Conservation (phyloP, 805 yeast species). For the Cyberlindnera xylosilytica region DNA sequence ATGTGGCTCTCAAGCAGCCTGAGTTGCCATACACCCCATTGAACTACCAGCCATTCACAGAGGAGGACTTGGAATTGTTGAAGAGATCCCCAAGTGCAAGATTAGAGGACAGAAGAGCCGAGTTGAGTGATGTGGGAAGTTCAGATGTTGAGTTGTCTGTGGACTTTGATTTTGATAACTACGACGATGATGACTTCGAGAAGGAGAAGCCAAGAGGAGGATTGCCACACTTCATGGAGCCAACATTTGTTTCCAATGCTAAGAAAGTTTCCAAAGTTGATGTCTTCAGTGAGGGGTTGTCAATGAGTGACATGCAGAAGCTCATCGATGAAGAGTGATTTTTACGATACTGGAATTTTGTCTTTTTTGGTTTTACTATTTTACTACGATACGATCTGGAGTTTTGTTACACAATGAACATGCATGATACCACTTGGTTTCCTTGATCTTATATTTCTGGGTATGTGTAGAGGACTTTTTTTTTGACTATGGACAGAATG, state of each 20-base stretch:
- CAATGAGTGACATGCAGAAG: slow-evolving; percentile 21
- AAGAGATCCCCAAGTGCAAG: slow-evolving; percentile 23
- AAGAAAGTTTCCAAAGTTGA: slow-evolving; percentile 12
- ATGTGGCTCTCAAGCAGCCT: slow-evolving; percentile 37
- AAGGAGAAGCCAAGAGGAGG: slow-evolving; percentile 1
- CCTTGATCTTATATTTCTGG: too few relatives aligned
- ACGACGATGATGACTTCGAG: slow-evolving; percentile 24
- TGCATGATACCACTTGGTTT: too few relatives aligned
- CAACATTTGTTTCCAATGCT: slow-evolving; percentile 26
- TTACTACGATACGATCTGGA: too few relatives aligned
- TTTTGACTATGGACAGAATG: background rate
- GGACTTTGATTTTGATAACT: slow-evolving; percentile 28
- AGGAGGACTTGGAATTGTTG: slow-evolving; percentile 30
- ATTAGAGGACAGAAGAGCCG: slow-evolving; percentile 12
- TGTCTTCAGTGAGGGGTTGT: slow-evolving; percentile 21
- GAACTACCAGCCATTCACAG: slow-evolving; percentile 39
- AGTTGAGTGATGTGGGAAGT: slow-evolving; percentile 10
- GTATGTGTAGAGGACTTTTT: too few relatives aligned
- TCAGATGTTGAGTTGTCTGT: slow-evolving; percentile 21
- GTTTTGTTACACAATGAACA: background rate
- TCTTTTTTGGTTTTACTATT: too few relatives aligned
- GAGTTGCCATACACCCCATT: slow-evolving; percentile 43
- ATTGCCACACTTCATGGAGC: slow-evolving; percentile 25
- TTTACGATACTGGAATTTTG: too few relatives aligned
- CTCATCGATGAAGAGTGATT: slow-evolving; percentile 22